Base-by-base conservation (phyloP, 176 grass and related monocot species). In the Tillandsia leiboldiana region DNA sequence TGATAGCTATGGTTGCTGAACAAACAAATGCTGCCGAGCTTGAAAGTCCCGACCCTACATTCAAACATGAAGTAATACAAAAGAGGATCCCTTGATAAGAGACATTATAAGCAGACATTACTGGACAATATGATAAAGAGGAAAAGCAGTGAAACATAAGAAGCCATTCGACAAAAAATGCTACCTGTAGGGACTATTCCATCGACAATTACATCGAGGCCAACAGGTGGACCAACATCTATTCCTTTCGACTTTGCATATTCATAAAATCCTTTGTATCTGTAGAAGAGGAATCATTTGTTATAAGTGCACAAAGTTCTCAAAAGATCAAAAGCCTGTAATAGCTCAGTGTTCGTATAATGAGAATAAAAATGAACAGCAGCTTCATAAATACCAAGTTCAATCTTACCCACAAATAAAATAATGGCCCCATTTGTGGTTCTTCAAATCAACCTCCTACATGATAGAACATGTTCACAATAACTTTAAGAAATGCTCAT, bases 351-450 rank as follows among this genome's bases (percentile, higher is more conserved):
- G 3, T 42, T 42, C 33, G 7, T n/a, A 56, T 56, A 69, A 11
- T 15, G n/a, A 50, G 58, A 77, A 20, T 12, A 48, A 51, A 48
- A 51, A 68, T 51, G 57, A 67, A 56, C 53, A 13, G 12, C 53
- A 56, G 53, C 53, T 56, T 56, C 13, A 56, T n/a, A 14, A 58
- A 13, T 56, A 56, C 12, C 12, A 8, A 58, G 50, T 67, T 48
- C 70, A n/a, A 80, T 61, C 89, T 87, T 77, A 92, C 93, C 93
- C 93, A 23, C 93, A 97, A 72, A 97, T 89, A 64, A 96, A 97
- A 66, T 97, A 92, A 70, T 97, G 93, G 8, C 86, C 89, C 93
- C 93, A 97, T 73, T 85, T 89, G 77, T 96, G 92, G 53, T 92
- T 89, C 76, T 89, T 97, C 64, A 90, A 73, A 81, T 97, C 93